phyloP scores from a whole-genome alignment of 192 early-diverging fungal species.

The Anaeromyces robustus region DNA sequence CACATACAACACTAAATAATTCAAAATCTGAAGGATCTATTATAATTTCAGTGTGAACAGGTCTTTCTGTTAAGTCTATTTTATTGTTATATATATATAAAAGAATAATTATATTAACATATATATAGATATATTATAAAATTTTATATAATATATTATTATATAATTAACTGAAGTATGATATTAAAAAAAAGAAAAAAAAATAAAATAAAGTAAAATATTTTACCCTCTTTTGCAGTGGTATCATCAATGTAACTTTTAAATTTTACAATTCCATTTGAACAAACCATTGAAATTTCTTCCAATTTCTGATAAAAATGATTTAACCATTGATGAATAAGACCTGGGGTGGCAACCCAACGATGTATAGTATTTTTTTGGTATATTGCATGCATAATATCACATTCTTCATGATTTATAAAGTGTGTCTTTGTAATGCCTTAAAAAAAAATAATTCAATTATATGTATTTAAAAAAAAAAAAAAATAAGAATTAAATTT shows the following conservation, averaged over 20 bases:
- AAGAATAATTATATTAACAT: too few relatives aligned
- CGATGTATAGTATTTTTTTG: neutral
- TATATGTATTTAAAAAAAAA: too few relatives aligned
- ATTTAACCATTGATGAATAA: neutral
- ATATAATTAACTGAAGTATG: too few relatives aligned
- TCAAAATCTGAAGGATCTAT: neutral
- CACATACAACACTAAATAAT: neutral
- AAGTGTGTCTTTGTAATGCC: neutral
- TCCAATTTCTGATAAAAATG: neutral
- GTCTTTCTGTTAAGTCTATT: neutral
- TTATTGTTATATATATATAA: too few relatives aligned
- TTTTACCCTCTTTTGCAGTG: neutral
- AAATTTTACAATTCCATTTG: neutral
- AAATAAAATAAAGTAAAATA: too few relatives aligned
- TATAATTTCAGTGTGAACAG: neutral
- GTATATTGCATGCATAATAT: neutral
- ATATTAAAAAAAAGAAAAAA: too few relatives aligned
- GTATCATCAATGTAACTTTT: neutral
- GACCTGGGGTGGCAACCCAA: neutral
- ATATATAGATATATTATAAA: too few relatives aligned
- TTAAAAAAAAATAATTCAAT: too few relatives aligned
- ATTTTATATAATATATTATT: too few relatives aligned
- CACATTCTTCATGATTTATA: neutral
- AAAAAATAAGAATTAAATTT: too few relatives aligned
- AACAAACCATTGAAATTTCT: neutral